Conservation (phyloP, 2,329 filamentous ascomycete genomes). For the Xylariaceae sp. region DNA sequence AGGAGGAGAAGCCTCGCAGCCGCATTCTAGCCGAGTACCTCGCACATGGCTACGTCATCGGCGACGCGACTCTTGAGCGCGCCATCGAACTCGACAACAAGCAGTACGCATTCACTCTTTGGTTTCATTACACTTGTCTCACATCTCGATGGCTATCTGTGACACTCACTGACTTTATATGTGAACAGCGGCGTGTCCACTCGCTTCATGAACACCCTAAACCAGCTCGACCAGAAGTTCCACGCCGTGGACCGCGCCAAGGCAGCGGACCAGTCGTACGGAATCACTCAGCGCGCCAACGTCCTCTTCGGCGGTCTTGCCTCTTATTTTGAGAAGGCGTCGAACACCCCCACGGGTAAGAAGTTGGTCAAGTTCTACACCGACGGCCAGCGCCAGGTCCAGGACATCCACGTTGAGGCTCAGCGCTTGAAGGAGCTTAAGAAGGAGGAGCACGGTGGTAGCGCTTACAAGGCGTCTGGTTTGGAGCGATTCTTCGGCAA, state of each 20-base stretch:
- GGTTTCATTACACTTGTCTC: not conserved
- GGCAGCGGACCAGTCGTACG: slow-evolving; percentile 78
- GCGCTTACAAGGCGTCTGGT: slow-evolving; percentile 54
- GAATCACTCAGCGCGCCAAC: slow-evolving; percentile 68
- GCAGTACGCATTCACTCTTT: slow-evolving; percentile 43
- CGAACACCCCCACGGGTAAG: slow-evolving; percentile 80
- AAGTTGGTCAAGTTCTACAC: slow-evolving; percentile 85
- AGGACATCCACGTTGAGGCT: slow-evolving; percentile 91
- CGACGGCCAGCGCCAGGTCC: slow-evolving; percentile 77
- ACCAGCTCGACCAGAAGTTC: slow-evolving; percentile 75
- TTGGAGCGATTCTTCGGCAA: slow-evolving; percentile 55
- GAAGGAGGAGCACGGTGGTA: slow-evolving; percentile 57
- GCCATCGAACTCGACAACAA: slow-evolving; percentile 85
- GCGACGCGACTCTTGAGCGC: slow-evolving; percentile 66
- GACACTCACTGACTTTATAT: not conserved
- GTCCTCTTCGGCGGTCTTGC: slow-evolving; percentile 59
- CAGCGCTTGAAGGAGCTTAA: slow-evolving; percentile 83
- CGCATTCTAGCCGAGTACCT: slow-evolving; percentile 96
- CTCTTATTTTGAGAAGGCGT: slow-evolving; percentile 93
- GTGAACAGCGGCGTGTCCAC: slow-evolving; percentile 59
- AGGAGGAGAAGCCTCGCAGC: slow-evolving; percentile 94
- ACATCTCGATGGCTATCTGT: not conserved
- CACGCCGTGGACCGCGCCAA: slow-evolving; percentile 83
- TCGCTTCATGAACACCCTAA: slow-evolving; percentile 72
- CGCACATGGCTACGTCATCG: slow-evolving; percentile 86